These are phyloP conservation scores for Globisporangium perplexum DNA, from an alignment of 352 stramenopile species.

Conservation along the genomic window DNA sequence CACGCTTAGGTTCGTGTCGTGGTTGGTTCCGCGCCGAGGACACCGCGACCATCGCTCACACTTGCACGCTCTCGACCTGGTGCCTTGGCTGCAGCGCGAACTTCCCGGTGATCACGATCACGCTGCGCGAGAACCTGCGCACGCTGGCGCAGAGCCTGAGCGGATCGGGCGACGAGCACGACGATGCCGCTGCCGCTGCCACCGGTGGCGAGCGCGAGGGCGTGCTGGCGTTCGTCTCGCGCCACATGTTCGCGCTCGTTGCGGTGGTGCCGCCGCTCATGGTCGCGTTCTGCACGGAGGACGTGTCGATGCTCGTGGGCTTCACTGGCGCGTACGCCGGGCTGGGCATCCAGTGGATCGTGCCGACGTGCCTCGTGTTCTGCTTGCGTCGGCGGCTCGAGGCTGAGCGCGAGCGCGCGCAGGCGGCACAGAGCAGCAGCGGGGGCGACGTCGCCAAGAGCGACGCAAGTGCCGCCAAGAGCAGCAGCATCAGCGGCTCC, in stretches of 20 bases:
- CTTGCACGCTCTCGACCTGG: neutral
- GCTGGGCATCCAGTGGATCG: constrained; percentile 85
- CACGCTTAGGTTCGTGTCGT: constrained; percentile 68
- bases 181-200: constrained; percentile 13
- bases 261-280: constrained; percentile 73
- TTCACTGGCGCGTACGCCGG: constrained; percentile 84
- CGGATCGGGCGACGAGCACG: constrained; percentile 13
- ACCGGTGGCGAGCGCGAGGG: constrained; percentile 9
- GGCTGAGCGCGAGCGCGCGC: constrained; percentile 14
- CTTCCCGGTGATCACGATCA: constrained; percentile 86
- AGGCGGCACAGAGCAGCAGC: neutral
- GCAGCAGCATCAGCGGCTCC: constrained; percentile 14
- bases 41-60: constrained; percentile 10
- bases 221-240: constrained; percentile 36
- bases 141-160: constrained; percentile 54
- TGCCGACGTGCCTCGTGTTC: constrained; percentile 72
- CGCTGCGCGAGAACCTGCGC: constrained; percentile 76
- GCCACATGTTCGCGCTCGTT: constrained; percentile 62
- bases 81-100: constrained; percentile 45
- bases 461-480: neutral
- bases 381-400: constrained; percentile 57
- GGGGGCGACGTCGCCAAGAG: neutral
- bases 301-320: constrained; percentile 86
- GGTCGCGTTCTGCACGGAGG: constrained; percentile 83
- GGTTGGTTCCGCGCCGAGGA: no score